Percentiles rank a stretch among this genome's conserved stretches.
Evolutionary conservation across 2,329 filamentous ascomycete genomes (phyloP).

Genomic region (Aureobasidium uvarum): DNA sequence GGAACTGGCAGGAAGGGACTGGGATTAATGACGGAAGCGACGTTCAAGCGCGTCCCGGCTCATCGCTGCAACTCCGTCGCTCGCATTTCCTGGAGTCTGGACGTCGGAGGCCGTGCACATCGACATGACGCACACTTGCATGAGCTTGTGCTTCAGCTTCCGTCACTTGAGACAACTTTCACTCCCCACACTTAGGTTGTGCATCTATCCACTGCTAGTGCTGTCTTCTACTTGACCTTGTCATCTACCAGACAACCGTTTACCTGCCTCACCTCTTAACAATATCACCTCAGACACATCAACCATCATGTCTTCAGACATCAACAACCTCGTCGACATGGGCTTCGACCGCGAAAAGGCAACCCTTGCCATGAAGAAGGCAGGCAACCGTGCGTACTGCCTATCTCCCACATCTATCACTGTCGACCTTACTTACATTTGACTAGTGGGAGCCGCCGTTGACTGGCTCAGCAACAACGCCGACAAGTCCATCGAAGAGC

Average conservation of each 20-base stretch:
- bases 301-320: constrained; percentile 51
- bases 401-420: background rate
- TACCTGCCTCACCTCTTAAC: background rate
- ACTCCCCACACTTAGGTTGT: constrained; percentile 9
- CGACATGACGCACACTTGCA: background rate
- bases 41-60: constrained; percentile 3
- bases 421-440: constrained; percentile 3
- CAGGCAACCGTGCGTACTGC: constrained; percentile 67
- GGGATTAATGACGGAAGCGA: constrained; percentile 17
- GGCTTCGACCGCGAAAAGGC: constrained; percentile 81
- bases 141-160: constrained; percentile 1
- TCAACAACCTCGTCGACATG: constrained; percentile 63
- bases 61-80: background rate
- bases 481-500: constrained; percentile 80
- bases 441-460: constrained; percentile 76
- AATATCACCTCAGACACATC: background rate
- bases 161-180: constrained; percentile 1
- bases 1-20: constrained; percentile 5
- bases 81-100: constrained; percentile 4
- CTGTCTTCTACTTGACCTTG: background rate
- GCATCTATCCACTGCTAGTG: background rate
- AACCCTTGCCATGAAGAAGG: constrained; percentile 78
- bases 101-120: background rate
- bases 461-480: constrained; percentile 94
- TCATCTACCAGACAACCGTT: background rate